Conservation (phyloP, 176 grass and related monocot genomes). For the Alopecurus myosuroides region DNA sequence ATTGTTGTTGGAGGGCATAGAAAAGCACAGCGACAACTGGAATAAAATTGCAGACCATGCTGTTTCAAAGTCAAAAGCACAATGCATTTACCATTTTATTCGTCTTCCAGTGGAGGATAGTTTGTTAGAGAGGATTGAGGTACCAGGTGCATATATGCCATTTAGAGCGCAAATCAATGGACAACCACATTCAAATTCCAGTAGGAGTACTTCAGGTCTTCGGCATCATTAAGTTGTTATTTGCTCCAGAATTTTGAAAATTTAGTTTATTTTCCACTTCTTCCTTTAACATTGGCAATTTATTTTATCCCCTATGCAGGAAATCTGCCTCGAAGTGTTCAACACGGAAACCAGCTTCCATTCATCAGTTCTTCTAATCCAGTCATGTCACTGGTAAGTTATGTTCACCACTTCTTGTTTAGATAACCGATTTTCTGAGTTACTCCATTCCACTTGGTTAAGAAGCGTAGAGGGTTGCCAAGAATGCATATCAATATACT, state of each 20-base stretch:
- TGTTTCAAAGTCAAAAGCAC: constrained; percentile 81
- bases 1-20: constrained; percentile 85
- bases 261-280: neutral
- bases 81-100: constrained; percentile 98
- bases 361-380: constrained; percentile 94
- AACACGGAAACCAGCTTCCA: constrained; percentile 55
- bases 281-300: constrained; percentile 6
- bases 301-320: constrained; percentile 25
- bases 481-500: neutral
- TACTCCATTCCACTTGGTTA: neutral
- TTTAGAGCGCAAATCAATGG: constrained; percentile 27
- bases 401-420: neutral
- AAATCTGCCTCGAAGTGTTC: constrained; percentile 32
- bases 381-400: constrained; percentile 91
- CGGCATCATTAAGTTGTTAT: neutral
- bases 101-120: constrained; percentile 77
- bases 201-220: constrained; percentile 56
- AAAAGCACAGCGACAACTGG: constrained; percentile 86
- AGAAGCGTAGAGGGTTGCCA: neutral
- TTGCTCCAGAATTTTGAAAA: constrained; percentile 8
- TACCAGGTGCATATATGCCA: constrained; percentile 29
- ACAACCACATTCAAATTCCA: constrained; percentile 41
- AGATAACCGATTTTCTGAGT: neutral
- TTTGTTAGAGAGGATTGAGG: constrained; percentile 77
- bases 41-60: constrained; percentile 87